Evolutionary conservation across 2,329 filamentous ascomycete genomes (phyloP).

Genomic region (Hansfordia pulvinata): DNA sequence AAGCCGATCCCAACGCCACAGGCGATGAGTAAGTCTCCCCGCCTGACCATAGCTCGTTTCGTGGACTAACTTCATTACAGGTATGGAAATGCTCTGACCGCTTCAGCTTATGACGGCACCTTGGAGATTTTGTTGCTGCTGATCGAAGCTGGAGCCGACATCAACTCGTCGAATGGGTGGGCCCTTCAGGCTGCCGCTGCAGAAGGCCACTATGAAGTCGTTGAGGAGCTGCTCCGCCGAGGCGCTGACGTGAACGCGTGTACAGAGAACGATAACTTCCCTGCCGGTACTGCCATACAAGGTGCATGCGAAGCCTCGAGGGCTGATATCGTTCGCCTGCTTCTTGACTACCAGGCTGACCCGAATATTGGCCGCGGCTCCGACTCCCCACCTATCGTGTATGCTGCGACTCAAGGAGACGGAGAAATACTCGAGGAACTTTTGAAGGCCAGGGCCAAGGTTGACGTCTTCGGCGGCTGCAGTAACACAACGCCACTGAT

Average conservation of each 20-base stretch:
- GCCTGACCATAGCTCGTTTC: background rate
- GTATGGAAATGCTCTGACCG: slow-evolving; percentile 22
- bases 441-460: slow-evolving; percentile 18
- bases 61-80: slow-evolving; percentile 8
- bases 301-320: slow-evolving; percentile 21
- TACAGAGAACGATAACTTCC: slow-evolving; percentile 14
- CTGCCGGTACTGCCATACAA: slow-evolving; percentile 22
- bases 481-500: slow-evolving; percentile 22
- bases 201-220: slow-evolving; percentile 19
- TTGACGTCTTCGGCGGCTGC: slow-evolving; percentile 20
- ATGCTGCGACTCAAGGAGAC: slow-evolving; percentile 19
- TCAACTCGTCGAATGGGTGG: slow-evolving; percentile 20
- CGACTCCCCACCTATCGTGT: slow-evolving; percentile 20
- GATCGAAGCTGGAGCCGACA: slow-evolving; percentile 17
- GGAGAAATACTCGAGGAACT: slow-evolving; percentile 20
- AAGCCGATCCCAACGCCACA: slow-evolving; percentile 22
- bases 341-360: slow-evolving; percentile 22
- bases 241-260: slow-evolving; percentile 21
- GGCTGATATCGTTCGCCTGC: slow-evolving; percentile 19
- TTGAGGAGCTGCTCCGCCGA: slow-evolving; percentile 17
- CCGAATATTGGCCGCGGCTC: slow-evolving; percentile 21
- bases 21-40: slow-evolving; percentile 19
- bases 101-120: slow-evolving; percentile 23
- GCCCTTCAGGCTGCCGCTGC: slow-evolving; percentile 22
- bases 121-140: slow-evolving; percentile 17